Evolutionary conservation across 2,329 filamentous ascomycete genomes (phyloP), one percentile per base, ranked within the genome.

Genomic region (Aspergillus sp.): DNA sequence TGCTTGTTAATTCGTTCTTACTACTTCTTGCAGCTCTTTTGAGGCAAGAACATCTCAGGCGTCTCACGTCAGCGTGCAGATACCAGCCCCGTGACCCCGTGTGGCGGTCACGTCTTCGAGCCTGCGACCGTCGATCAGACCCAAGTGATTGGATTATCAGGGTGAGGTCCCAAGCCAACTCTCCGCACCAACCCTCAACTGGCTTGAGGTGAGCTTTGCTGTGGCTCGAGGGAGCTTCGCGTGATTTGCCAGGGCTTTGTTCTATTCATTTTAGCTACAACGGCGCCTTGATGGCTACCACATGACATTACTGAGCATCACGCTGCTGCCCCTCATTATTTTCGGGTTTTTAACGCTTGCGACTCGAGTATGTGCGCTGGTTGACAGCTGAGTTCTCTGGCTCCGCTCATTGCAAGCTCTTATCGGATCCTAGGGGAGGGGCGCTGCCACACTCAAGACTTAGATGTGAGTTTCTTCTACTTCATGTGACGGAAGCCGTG

Each of bases 11-110:
- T 31, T 11, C 9, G 27, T 31, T 11, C 9, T 31, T 31, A 9
- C 24, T 27, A 8, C 27, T 31, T 31, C 27, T 8, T 31, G 11
- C 27, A 47, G 45, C 17, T 31, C 24, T 35, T 21, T 9, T 6
- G 19, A 31, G 35, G 31, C 12, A 46, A 45, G 21, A 31, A 31
- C 27, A 8, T 31, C 8, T 23, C 14, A 39, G 27, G 21, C 21
- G 19, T 19, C 40, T 31, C 33, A 58, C 56, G 56, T 58, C 56
- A 58, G 46, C 39, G 45, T 58, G 56, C 56, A 55, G 45, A 47
- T 35, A 44, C 3, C 12, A 45, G 24, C 12, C n/a, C 9, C 12
- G n/a, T 21, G 24, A 31, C 53, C 53, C 53, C 41, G 47, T 55
- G 56, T 55, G 48, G 41, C 23, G 35, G 41, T 47, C 21, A 41